Evolutionary conservation across 371 early-diverging fungal species (phyloP).

Genomic region (Zopfochytrium polystomum): DNA sequence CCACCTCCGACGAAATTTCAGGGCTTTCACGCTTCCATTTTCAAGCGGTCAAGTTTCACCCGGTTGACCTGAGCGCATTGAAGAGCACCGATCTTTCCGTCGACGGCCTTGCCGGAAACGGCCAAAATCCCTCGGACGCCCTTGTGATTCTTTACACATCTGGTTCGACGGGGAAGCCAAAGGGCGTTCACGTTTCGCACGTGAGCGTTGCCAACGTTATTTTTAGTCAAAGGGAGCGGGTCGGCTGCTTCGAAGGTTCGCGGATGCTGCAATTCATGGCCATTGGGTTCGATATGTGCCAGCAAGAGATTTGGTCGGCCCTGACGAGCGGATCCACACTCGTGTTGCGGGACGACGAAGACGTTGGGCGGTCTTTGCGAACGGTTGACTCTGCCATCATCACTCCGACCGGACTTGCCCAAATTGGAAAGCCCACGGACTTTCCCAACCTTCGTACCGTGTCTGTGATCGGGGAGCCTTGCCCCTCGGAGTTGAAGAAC

Average conservation of each 20-base stretch:
- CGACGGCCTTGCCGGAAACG: neutral
- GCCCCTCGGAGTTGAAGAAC: constrained; percentile 19
- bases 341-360: constrained; percentile 23
- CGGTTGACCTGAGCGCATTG: too few species aligned
- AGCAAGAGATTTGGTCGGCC: constrained; percentile 22
- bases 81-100: neutral
- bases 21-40: too few species aligned
- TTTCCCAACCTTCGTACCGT: constrained; percentile 15
- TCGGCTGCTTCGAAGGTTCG: neutral
- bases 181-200: constrained; percentile 18
- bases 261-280: constrained; percentile 14
- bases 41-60: too few species aligned
- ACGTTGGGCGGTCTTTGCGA: too few species aligned
- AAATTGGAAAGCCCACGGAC: constrained; percentile 6
- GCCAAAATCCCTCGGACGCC: constrained; percentile 10
- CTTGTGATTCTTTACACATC: constrained; percentile 30
- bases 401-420: constrained; percentile 28
- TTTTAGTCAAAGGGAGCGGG: neutral
- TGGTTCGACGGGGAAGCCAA: too few species aligned
- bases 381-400: constrained; percentile 8
- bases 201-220: neutral
- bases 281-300: constrained; percentile 19
- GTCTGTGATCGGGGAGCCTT: constrained; percentile 21
- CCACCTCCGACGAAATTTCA: too few species aligned
- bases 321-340: constrained; percentile 21